Conservation (phyloP, 2,329 filamentous ascomycete species). For the Harringtonia aguacate region DNA sequence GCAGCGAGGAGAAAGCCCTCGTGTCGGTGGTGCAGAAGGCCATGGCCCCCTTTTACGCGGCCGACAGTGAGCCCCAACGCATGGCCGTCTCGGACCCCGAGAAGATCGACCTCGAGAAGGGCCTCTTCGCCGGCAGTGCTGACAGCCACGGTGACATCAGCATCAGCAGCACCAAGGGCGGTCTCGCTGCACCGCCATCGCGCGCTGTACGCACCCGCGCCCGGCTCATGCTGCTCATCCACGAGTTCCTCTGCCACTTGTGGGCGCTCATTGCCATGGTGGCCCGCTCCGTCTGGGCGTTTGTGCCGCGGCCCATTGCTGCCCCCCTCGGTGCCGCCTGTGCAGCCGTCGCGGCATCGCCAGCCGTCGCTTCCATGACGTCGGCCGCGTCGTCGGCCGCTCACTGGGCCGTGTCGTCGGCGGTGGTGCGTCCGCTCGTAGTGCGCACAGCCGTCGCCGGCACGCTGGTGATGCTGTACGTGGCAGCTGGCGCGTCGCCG, state of each 20-base stretch:
- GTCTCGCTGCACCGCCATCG: no score
- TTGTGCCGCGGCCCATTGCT: slow-evolving; percentile 9
- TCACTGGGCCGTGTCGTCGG: slow-evolving; percentile 5
- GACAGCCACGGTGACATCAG: not conserved
- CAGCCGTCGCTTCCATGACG: slow-evolving; percentile 2
- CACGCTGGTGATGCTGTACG: slow-evolving; percentile 4
- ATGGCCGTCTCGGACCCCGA: not conserved
- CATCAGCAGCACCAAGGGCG: not conserved
- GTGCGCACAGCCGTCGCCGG: slow-evolving; percentile 7
- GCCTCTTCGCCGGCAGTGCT: not conserved
- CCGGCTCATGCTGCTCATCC: slow-evolving; percentile 7
- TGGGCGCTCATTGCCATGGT: slow-evolving; percentile 4
- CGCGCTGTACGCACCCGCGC: not conserved
- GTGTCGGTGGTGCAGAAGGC: not conserved
- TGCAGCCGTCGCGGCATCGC: slow-evolving; percentile 3
- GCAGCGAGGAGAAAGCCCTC: not conserved
- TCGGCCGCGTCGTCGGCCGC: slow-evolving; percentile 3
- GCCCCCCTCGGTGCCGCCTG: slow-evolving; percentile 5
- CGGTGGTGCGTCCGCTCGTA: slow-evolving; percentile 8
- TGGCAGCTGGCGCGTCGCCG: not conserved
- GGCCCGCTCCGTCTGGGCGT: slow-evolving; percentile 3
- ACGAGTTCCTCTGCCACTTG: slow-evolving; percentile 7
- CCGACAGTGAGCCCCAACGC: not conserved
- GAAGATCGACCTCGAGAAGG: slow-evolving; percentile 6
- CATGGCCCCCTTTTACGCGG: slow-evolving; percentile 1